These are phyloP conservation scores for Waltergamsia citrina DNA, from an alignment of 2,329 filamentous ascomycete genomes.

Conservation along the genomic window DNA sequence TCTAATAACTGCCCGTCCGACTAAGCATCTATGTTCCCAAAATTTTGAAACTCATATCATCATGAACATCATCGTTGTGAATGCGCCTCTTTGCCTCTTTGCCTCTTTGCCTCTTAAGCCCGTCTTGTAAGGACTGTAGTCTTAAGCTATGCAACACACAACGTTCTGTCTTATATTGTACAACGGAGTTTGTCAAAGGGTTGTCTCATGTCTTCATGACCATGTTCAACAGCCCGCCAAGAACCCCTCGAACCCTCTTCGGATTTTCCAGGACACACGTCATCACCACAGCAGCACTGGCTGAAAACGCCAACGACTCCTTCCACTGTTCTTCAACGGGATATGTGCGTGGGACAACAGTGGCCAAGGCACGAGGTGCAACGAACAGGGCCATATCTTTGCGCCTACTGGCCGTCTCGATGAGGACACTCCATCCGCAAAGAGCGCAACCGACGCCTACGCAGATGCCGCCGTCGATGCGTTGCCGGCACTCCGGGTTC, in stretches of 20 bases:
- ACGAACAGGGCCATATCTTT: constrained; percentile 77
- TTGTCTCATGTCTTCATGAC: constrained; percentile 30
- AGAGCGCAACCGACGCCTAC: constrained; percentile 62
- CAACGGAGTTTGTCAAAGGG: not conserved
- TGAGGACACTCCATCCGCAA: constrained; percentile 74
- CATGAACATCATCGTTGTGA: too few relatives aligned
- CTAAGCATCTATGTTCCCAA: too few relatives aligned
- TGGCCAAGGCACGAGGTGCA: constrained; percentile 66
- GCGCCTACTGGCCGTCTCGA: constrained; percentile 56
- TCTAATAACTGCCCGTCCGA: too few relatives aligned
- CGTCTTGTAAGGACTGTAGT: too few relatives aligned
- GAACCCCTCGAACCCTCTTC: constrained; percentile 54
- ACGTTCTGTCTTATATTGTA: too few relatives aligned
- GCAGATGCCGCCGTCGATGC: constrained; percentile 55
- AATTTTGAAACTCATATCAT: too few relatives aligned
- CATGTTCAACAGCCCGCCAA: constrained; percentile 49
- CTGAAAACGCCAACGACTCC: constrained; percentile 56
- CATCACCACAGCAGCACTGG: constrained; percentile 61
- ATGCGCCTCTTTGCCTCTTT: too few relatives aligned
- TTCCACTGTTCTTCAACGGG: constrained; percentile 51
- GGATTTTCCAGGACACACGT: constrained; percentile 56
- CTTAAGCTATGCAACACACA: too few relatives aligned
- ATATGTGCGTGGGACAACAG: constrained; percentile 65
- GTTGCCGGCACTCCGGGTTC: constrained; percentile 34
- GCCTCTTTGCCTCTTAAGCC: too few relatives aligned